Conservation (phyloP, 768 basidiomycete species). For the Auriscalpium vulgare region DNA sequence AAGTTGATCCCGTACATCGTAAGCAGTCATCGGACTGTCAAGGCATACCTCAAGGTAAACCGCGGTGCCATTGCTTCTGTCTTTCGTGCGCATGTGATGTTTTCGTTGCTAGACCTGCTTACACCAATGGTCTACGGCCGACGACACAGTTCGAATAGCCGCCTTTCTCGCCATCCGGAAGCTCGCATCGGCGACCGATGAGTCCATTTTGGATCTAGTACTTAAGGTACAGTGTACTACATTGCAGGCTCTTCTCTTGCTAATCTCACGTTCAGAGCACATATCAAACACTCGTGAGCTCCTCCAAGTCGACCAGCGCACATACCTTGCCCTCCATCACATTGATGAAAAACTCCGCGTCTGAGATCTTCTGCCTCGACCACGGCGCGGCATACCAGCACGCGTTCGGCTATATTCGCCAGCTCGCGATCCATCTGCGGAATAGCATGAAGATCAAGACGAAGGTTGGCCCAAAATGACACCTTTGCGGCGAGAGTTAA, state of each 20-base stretch:
- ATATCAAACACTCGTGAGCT: conserved; percentile 83
- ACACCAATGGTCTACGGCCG: conserved; percentile 73
- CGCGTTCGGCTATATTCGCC: conserved; percentile 92
- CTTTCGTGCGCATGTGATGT: neutral
- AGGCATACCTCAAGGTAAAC: conserved; percentile 77
- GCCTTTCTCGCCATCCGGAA: conserved; percentile 80
- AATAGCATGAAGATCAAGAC: conserved; percentile 86
- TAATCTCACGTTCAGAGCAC: conserved; percentile 45
- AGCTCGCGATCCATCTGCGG: conserved; percentile 86
- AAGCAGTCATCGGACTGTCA: conserved; percentile 76
- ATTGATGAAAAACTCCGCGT: conserved; percentile 96
- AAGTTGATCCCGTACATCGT: conserved; percentile 88
- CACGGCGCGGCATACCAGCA: conserved; percentile 80
- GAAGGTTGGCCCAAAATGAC: conserved; percentile 42
- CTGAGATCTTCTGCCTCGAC: conserved; percentile 80
- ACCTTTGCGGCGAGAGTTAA: neutral
- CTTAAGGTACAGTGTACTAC: conserved; percentile 55
- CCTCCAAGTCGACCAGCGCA: conserved; percentile 74
- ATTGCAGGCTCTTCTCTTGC: neutral
- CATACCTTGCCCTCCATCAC: conserved; percentile 89
- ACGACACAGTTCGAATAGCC: conserved; percentile 76
- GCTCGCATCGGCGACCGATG: conserved; percentile 71
- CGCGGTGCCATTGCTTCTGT: neutral
- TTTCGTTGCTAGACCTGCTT: conserved; percentile 55
- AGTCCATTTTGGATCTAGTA: conserved; percentile 74